Evolutionary conservation across 257 asterid genomes (phyloP), one percentile per base, ranked within the genome.

Genomic region (Penstemon eatonii): DNA sequence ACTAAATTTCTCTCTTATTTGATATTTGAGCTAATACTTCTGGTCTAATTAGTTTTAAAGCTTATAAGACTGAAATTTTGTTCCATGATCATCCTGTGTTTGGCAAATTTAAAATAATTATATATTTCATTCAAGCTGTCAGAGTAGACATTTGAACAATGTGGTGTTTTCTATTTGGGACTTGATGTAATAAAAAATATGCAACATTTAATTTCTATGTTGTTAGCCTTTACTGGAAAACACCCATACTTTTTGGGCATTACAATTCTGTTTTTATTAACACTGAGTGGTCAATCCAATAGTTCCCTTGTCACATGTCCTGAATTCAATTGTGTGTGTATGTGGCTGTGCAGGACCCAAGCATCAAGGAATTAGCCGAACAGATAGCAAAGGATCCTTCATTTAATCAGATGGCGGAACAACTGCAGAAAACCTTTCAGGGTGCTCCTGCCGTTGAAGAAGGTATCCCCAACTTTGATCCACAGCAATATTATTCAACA

Each of bases 371-470:
- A 63, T 77, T 86, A 72, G 89, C 92, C 1, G 89, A 83, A 54
- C 87, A 86, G 74, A 81, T 83, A 68, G 78, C 89, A 70, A 83
- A 81, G 76, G 92, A 80, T 52, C 84, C 87, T 61, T 68, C 98
- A 39, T 91, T 94, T 65, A 89, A 78, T 71, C 96, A 94, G 82
- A 91, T 94, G 99, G 99, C 99, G 5, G 93, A 91, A 81, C 98
- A 91, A 80, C 96, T 94, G 60, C 98, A 91, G 84, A 84, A 89
- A 81, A 86, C 96, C 65, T 82, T 94, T 75, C 99, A 94, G 77
- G 96, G 90, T 65, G 81, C 84, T 13, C 64, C 90, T n/a, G 62
- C 92, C 33, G 85, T 69, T 71, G 91, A 83, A 53, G 93, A 85
- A 41, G 85, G 83, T 49, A 70, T 86, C 51, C 99, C 99, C 70